A percentile compares a stretch with the other conserved stretches of the same genome.
Evolutionary conservation across 345 rosid species (phyloP).

Genomic region (Cardiospermum halicacabum): DNA sequence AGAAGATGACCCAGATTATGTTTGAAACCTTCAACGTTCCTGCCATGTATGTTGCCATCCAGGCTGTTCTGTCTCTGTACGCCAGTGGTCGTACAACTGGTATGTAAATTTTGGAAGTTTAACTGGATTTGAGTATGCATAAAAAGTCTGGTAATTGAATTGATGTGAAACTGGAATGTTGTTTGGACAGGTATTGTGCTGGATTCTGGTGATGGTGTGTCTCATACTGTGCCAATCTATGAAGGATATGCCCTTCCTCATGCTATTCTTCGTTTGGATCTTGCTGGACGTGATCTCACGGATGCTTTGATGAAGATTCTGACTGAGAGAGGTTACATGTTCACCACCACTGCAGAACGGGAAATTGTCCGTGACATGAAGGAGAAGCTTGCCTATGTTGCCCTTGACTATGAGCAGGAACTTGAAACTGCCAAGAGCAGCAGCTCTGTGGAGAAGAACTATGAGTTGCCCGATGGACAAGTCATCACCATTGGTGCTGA

Average conservation of each 20-base stretch:
- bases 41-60: conserved; percentile 64
- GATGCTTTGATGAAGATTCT: conserved; percentile 61
- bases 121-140: background rate
- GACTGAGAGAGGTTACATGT: conserved; percentile 64
- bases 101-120: background rate
- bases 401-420: conserved; percentile 57
- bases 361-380: conserved; percentile 74
- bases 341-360: conserved; percentile 66
- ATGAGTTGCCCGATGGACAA: conserved; percentile 61
- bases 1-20: conserved; percentile 82
- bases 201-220: conserved; percentile 74
- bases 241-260: conserved; percentile 65
- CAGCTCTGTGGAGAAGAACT: conserved; percentile 58
- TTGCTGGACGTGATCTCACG: conserved; percentile 63
- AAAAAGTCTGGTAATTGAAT: background rate
- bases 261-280: conserved; percentile 57
- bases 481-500: conserved; percentile 62
- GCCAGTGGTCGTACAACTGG: conserved; percentile 74
- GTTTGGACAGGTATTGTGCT: conserved; percentile 49
- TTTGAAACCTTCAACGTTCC: conserved; percentile 66
- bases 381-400: conserved; percentile 63
- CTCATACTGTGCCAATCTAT: conserved; percentile 61
- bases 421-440: conserved; percentile 61
- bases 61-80: conserved; percentile 56
- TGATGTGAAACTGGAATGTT: background rate